Evolutionary conservation across 768 basidiomycete genomes (phyloP).

Genomic region (Boletus pseudopeckii): DNA sequence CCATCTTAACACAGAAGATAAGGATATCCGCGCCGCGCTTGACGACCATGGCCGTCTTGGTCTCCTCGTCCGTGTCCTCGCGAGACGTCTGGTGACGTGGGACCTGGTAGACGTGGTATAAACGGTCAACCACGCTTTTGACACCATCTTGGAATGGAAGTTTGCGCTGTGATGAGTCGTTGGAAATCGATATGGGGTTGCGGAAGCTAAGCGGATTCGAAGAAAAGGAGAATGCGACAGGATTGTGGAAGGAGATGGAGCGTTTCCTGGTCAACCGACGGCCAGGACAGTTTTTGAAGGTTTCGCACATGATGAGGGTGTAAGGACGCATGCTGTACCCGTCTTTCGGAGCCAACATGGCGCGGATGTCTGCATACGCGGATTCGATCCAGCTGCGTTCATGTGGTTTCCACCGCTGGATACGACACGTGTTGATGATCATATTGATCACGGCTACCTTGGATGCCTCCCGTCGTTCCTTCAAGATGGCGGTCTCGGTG

Average conservation of each 20-base stretch:
- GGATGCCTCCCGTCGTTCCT: conserved; percentile 26
- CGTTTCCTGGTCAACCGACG: conserved; percentile 11
- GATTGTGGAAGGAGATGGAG: conserved; percentile 23
- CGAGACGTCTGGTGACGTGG: not conserved
- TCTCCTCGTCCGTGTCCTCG: conserved; percentile 3
- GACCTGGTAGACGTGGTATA: conserved; percentile 26
- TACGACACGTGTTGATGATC: conserved; percentile 18
- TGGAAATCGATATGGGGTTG: conserved; percentile 21
- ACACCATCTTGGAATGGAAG: conserved; percentile 22
- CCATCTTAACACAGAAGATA: conserved; percentile 20
- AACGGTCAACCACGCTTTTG: conserved; percentile 4
- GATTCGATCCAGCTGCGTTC: conserved; percentile 28
- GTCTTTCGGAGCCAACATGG: conserved; percentile 19
- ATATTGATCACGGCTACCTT: conserved; percentile 18
- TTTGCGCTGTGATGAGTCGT: conserved; percentile 4
- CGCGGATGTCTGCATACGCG: conserved; percentile 25
- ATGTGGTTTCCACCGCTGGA: conserved; percentile 26
- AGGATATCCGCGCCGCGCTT: conserved; percentile 27
- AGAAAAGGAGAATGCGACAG: conserved; percentile 16
- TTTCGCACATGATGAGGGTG: conserved; percentile 27
- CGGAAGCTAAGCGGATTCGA: conserved; percentile 17
- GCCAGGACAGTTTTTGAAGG: not conserved
- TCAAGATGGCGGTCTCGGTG: conserved; percentile 7
- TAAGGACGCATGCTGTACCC: conserved; percentile 1
- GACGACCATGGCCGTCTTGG: conserved; percentile 6